Percentiles rank a stretch among this genome's conserved stretches.
phyloP scores from a whole-genome alignment of 257 asterid species.

The Lycium barbarum region DNA sequence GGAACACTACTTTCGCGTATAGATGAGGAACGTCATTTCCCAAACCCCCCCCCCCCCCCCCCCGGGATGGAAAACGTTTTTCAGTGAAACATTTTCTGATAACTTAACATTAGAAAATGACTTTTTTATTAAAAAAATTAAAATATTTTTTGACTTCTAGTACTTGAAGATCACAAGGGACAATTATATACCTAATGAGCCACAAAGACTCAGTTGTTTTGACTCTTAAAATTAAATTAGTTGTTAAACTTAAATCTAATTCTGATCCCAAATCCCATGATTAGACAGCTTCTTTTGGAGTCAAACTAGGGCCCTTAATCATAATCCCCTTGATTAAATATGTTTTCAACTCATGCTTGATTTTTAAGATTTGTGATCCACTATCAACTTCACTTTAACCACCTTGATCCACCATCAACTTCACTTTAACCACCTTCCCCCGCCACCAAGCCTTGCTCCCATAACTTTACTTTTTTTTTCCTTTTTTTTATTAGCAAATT shows the following conservation, averaged over 20 bases:
- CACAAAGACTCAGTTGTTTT: slow-evolving; percentile 6
- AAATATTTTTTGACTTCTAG: too few species aligned
- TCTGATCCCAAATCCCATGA: slow-evolving; percentile 24
- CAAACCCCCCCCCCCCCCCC: too few species aligned
- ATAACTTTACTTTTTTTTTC: not conserved
- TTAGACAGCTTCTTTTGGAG: slow-evolving; percentile 19
- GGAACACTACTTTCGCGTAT: too few species aligned
- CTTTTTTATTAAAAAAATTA: too few species aligned
- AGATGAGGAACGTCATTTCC: too few species aligned
- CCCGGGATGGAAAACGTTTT: too few species aligned
- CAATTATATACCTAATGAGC: not conserved
- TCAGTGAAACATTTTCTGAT: too few species aligned
- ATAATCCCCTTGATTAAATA: slow-evolving; percentile 2
- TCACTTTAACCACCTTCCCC: slow-evolving; percentile 25
- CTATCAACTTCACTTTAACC: slow-evolving; percentile 19
- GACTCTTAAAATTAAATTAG: slow-evolving; percentile 9
- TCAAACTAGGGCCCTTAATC: slow-evolving; percentile 2
- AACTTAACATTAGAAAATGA: too few species aligned
- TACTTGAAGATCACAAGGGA: not conserved
- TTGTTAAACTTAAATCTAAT: slow-evolving; percentile 4
- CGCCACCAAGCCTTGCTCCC: slow-evolving; percentile 25
- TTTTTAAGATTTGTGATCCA: slow-evolving; percentile 18
- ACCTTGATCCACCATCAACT: slow-evolving; percentile 10
- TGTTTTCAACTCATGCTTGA: slow-evolving; percentile 18
- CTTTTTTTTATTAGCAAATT: not conserved